Conservation (phyloP, 2,329 filamentous ascomycete species). For the Hymenoscyphus repandus region DNA sequence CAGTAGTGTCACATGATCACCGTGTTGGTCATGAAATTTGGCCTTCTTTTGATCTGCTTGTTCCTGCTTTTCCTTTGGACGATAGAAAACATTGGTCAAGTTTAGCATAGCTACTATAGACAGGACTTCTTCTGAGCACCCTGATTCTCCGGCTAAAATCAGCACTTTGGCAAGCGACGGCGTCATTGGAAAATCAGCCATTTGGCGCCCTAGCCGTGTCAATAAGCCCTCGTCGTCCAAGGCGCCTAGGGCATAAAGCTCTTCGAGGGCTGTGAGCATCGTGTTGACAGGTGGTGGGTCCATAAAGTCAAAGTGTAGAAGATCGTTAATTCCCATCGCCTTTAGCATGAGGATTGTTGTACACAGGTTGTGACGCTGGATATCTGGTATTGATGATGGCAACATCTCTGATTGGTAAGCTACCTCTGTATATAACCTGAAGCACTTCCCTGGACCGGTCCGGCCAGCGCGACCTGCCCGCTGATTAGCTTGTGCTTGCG, state of each 20-base stretch:
- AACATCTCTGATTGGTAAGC: constrained; percentile 97
- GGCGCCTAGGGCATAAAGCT: constrained; percentile 85
- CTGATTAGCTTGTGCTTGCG: constrained; percentile 93
- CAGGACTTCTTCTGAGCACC: constrained; percentile 89
- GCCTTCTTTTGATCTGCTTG: constrained; percentile 96
- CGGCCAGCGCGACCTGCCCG: constrained; percentile 86
- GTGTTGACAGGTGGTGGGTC: constrained; percentile 96
- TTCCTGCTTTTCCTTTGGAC: constrained; percentile 92
- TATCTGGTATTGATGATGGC: constrained; percentile 91
- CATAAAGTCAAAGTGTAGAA: constrained; percentile 98
- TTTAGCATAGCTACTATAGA: constrained; percentile 93
- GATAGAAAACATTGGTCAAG: constrained; percentile 81
- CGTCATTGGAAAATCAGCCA: constrained; percentile 98
- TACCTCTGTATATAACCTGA: constrained; percentile 89
- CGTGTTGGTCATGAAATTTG: constrained; percentile 92
- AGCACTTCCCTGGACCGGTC: constrained; percentile 93
- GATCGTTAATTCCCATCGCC: constrained; percentile 97
- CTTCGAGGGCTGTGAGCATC: constrained; percentile 92
- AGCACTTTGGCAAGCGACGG: constrained; percentile 85
- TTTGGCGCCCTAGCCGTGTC: constrained; percentile 86
- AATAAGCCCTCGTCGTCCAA: constrained; percentile 92
- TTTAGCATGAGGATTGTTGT: constrained; percentile 96
- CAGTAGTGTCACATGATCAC: constrained; percentile 88
- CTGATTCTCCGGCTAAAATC: constrained; percentile 78
- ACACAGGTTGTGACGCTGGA: constrained; percentile 88